Evolutionary conservation across 257 asterid species (phyloP), one percentile per base, ranked within the genome.

Genomic region (Solanum peruvianum): DNA sequence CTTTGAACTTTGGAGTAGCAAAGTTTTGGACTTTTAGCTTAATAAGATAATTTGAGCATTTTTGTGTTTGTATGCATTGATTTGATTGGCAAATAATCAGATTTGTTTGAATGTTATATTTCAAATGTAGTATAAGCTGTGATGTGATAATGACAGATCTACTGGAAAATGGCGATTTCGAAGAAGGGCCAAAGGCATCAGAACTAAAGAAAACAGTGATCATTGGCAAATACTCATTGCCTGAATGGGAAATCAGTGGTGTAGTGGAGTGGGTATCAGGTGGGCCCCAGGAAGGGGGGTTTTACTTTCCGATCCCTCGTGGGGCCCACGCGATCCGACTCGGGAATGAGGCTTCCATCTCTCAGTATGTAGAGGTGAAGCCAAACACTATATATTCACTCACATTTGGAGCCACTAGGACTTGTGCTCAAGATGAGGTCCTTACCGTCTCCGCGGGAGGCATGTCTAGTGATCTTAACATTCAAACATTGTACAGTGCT

Each of bases 201-300:
- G 84, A 93, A 85, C 91, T 95, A 5, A 87, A 89, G 33, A 95
- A 94, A 87, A 94, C 92, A 16, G 92, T 87, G 87, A 93, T 93
- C 49, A 85, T 93, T 3, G 98, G 98, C 6, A 92, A 88, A 86
- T 87, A 90, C 89, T 93, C 98, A 42, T 91, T 95, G 83, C 97
- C 98, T 88, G 92, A 91, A 82, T 95, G 97, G 97, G 93, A 90
- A 86, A 95, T 93, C 85, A 87, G 85, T 35, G 98, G 98, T 67
- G 44, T 88, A 75, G 97, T 95, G 3, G 96, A 95, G 91, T 95
- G 92, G 89, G 86, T 95, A 84, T 89, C 94, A 1, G 94, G 95
- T 1, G 98, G 98, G 56, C 98, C 95, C 27, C 98, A 95, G 86
- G 95, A 95, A 4, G 95, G 95, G 1, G 95, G 95, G 1, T 95